Evolutionary conservation across 1,284 basidiomycete species (phyloP).

Genomic region (Coriolopsis trogii): DNA sequence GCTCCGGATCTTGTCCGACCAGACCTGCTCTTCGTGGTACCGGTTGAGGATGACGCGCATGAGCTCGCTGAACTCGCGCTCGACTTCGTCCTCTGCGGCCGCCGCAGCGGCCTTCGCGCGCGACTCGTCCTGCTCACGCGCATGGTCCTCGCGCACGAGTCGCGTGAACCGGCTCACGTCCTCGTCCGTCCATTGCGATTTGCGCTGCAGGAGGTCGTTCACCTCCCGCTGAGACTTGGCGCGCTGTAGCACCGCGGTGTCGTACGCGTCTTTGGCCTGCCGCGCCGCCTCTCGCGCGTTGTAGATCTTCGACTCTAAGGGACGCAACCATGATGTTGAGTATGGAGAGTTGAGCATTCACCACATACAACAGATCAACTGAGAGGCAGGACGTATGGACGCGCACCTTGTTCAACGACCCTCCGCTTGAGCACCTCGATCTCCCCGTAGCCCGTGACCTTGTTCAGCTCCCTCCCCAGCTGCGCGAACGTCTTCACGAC

Average conservation of each 20-base stretch:
- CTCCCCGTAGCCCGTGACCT: slow-evolving; percentile 87
- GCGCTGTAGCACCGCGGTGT: slow-evolving; percentile 72
- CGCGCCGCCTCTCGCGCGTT: slow-evolving; percentile 60
- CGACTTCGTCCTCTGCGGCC: slow-evolving; percentile 75
- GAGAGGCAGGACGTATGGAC: too few species aligned
- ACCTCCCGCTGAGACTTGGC: slow-evolving; percentile 86
- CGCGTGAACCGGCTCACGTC: slow-evolving; percentile 86
- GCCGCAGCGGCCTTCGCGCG: slow-evolving; percentile 67
- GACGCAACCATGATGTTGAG: not conserved
- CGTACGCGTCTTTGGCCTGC: slow-evolving; percentile 74
- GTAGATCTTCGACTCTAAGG: slow-evolving; percentile 72
- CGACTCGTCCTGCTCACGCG: slow-evolving; percentile 76
- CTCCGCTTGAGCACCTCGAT: slow-evolving; percentile 82
- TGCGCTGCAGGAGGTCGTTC: slow-evolving; percentile 89
- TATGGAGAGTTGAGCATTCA: not conserved
- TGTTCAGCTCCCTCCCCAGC: slow-evolving; percentile 80
- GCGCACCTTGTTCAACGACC: slow-evolving; percentile 82
- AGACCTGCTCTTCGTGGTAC: slow-evolving; percentile 97
- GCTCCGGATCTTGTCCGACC: slow-evolving; percentile 96
- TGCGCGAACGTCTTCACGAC: slow-evolving; percentile 66
- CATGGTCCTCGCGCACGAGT: slow-evolving; percentile 86
- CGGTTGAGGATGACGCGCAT: slow-evolving; percentile 85
- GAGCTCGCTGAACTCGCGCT: slow-evolving; percentile 82
- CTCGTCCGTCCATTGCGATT: slow-evolving; percentile 82
- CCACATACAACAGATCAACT: too few species aligned